These are phyloP conservation scores for Pleurostoma richardsiae DNA, from an alignment of 2,329 filamentous ascomycete species.

Conservation along the genomic window DNA sequence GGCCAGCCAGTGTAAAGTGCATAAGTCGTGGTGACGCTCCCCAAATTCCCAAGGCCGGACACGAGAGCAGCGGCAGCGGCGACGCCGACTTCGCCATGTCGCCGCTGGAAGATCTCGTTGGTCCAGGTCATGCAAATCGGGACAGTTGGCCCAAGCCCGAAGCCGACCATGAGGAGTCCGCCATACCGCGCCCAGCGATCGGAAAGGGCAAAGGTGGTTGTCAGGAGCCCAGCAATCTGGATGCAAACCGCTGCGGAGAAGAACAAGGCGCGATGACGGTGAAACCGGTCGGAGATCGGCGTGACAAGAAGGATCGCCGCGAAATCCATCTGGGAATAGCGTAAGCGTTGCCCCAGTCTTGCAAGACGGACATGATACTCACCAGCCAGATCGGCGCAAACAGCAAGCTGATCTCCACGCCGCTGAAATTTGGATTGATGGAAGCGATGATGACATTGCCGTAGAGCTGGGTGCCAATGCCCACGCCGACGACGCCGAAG, in stretches of 20 bases:
- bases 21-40: conserved; percentile 83
- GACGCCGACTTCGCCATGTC: conserved; percentile 87
- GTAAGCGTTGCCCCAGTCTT: background rate
- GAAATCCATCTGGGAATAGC: conserved; percentile 65
- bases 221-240: conserved; percentile 76
- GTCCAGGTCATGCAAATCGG: conserved; percentile 95
- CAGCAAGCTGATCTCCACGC: conserved; percentile 72
- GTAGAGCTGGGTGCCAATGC: conserved; percentile 85
- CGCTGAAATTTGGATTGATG: conserved; percentile 69
- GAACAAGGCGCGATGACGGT: conserved; percentile 72
- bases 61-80: conserved; percentile 82
- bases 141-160: conserved; percentile 84
- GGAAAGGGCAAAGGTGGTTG: conserved; percentile 66
- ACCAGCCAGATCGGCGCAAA: conserved; percentile 92
- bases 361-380: conserved; percentile 26
- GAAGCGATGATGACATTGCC: conserved; percentile 79
- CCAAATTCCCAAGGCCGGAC: conserved; percentile 80
- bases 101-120: conserved; percentile 81
- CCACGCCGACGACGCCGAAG: conserved; percentile 89
- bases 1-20: conserved; percentile 86
- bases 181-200: conserved; percentile 82
- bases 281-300: conserved; percentile 82
- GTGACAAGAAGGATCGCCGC: conserved; percentile 82
- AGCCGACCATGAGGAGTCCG: conserved; percentile 84
- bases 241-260: conserved; percentile 72